These are phyloP conservation scores for Neurospora sublineolata DNA, from an alignment of 495 filamentous ascomycete species.

Conservation along the genomic window DNA sequence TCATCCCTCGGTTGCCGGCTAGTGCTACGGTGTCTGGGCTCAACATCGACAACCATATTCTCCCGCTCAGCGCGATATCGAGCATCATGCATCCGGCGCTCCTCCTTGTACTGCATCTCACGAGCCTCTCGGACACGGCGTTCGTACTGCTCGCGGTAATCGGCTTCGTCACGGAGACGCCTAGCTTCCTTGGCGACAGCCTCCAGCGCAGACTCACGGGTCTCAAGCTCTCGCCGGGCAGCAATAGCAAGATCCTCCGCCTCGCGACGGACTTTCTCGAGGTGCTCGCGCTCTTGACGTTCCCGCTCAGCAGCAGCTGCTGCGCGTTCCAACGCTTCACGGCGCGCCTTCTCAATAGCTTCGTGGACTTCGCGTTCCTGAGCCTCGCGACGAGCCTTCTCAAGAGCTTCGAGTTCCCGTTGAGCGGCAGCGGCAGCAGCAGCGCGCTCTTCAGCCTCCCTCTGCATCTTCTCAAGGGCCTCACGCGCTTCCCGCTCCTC, in stretches of 20 bases:
- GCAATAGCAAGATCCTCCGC: background rate
- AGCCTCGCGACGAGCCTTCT: background rate
- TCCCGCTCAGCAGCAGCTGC: background rate
- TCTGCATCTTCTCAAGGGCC: background rate
- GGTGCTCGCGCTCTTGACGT: background rate
- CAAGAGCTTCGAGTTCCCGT: background rate
- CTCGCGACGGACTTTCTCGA: background rate
- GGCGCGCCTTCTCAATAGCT: background rate
- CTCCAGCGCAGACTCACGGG: background rate
- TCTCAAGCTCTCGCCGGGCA: background rate
- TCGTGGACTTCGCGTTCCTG: background rate
- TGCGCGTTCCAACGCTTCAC: background rate
- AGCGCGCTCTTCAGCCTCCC: background rate
- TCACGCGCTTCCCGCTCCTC: background rate
- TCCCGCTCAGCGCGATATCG: constrained; percentile 13
- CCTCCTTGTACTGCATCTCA: constrained; percentile 12
- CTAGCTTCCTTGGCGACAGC: constrained; percentile 6
- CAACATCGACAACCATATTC: background rate
- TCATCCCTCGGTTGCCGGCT: constrained; percentile 4
- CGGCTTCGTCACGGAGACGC: constrained; percentile 17
- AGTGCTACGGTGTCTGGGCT: background rate
- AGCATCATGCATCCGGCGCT: constrained; percentile 11
- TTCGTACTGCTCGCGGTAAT: constrained; percentile 15
- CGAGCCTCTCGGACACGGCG: constrained; percentile 18
- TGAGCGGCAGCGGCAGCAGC: background rate